Conservation (phyloP, 2,329 filamentous ascomycete species). For the Elsinoe batatas region DNA sequence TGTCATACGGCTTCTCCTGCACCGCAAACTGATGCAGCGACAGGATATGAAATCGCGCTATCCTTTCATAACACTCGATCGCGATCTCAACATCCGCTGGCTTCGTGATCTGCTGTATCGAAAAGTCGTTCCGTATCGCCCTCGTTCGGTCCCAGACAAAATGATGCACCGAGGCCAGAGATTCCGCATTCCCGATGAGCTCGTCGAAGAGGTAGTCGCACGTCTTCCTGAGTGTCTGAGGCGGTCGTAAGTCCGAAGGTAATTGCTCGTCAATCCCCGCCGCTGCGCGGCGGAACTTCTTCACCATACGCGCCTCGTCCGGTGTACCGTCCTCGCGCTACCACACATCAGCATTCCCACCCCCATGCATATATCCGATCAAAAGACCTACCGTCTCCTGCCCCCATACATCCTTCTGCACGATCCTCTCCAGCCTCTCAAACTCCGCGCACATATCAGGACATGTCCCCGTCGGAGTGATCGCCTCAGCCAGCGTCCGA, state of each 20-base stretch:
- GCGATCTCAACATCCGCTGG: slow-evolving; percentile 47
- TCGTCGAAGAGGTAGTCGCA: slow-evolving; percentile 36
- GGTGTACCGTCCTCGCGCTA: slow-evolving; percentile 26
- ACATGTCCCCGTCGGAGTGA: slow-evolving; percentile 52
- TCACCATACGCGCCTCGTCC: slow-evolving; percentile 51
- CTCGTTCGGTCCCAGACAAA: slow-evolving; percentile 59
- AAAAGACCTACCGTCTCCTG: slow-evolving; percentile 45
- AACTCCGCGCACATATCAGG: slow-evolving; percentile 56
- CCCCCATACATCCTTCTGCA: slow-evolving; percentile 51
- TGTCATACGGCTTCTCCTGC: slow-evolving; percentile 38
- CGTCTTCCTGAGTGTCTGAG: slow-evolving; percentile 35
- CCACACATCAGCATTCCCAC: slow-evolving; percentile 12
- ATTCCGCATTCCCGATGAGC: slow-evolving; percentile 42
- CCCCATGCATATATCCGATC: neutral
- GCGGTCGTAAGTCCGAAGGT: slow-evolving; percentile 54
- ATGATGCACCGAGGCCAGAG: slow-evolving; percentile 45
- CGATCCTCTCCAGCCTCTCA: slow-evolving; percentile 51
- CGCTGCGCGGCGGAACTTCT: slow-evolving; percentile 52
- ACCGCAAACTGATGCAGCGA: slow-evolving; percentile 51
- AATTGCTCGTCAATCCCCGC: slow-evolving; percentile 54
- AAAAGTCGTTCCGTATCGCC: slow-evolving; percentile 55
- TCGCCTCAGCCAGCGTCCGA: slow-evolving; percentile 49
- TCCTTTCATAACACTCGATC: slow-evolving; percentile 52
- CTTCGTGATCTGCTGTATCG: slow-evolving; percentile 50
- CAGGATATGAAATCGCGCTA: slow-evolving; percentile 54